Evolutionary conservation across 2,329 filamentous ascomycete genomes (phyloP), one percentile per base, ranked within the genome.

Genomic region (Epicoccum nigrum): DNA sequence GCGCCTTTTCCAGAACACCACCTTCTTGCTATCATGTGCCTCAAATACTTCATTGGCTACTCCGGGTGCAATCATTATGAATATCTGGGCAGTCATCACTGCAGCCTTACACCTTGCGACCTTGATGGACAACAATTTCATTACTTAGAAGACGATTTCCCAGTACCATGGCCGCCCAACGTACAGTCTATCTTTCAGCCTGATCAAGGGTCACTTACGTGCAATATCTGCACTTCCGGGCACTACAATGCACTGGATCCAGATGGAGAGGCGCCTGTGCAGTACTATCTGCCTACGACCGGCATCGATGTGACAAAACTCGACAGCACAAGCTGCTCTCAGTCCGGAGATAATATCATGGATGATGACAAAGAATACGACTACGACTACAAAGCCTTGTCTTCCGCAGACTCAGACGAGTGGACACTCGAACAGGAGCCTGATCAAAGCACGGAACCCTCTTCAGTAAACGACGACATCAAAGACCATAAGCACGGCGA

Each of bases 51-150:
- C 9, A 12, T 53, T 13, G 5, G 19, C 3, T 11, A 44, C 21
- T 19, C 32, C 4, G 6, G 17, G n/a, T 53, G 50, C 15, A 23
- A 40, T 20, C 50, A 53, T 17, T 28, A 47, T 21, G 44, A 47
- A 19, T 53, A 53, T 12, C 38, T 53, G 11, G 50, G 50, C 39
- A 48, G 44, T 30, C 33, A 47, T 12, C 39, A 53, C 27, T 53
- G 50, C 50, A 16, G 16, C 20, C 16, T 20, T 7, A 12, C 16
- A 8, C 50, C 39, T 11, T 53, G 50, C 30, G 33, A 39, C 13
- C 33, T 47, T 33, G 17, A 30, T 33, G 23, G 2, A 20, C 50
- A 47, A n/a, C 50, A 47, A 8, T 47, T 48, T 15, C 30, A 48
- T 27, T 40, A 44, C 28, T 6, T 53, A 7, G 16, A 35, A 9